These are phyloP conservation scores for Neurospora terricola DNA, from an alignment of 495 filamentous ascomycete genomes.

Conservation along the genomic window DNA sequence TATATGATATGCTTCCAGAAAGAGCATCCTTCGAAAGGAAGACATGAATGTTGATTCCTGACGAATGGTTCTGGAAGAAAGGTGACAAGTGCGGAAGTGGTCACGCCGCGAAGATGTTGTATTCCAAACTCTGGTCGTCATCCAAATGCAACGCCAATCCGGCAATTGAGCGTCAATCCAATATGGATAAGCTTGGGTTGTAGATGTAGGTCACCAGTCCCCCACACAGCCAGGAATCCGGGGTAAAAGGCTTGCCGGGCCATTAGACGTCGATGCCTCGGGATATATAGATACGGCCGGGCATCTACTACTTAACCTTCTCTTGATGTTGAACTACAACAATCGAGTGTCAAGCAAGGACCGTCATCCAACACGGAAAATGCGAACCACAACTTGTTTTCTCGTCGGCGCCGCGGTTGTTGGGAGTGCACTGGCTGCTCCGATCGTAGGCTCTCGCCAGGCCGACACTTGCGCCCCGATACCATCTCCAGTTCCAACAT, in stretches of 20 bases:
- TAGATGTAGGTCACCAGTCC: background rate
- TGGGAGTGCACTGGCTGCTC: background rate
- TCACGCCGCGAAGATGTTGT: background rate
- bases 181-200: background rate
- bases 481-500: constrained; percentile 32
- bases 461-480: constrained; percentile 19
- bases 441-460: background rate
- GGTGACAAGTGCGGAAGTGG: background rate
- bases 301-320: background rate
- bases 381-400: background rate
- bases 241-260: constrained; percentile 4
- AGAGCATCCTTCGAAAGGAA: too few relatives aligned
- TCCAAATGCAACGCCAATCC: background rate
- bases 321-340: background rate
- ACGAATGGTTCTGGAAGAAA: background rate
- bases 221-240: background rate
- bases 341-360: background rate
- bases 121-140: background rate
- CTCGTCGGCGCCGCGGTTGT: background rate
- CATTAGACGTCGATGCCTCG: background rate
- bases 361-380: background rate
- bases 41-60: too few relatives aligned
- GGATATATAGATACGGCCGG: background rate
- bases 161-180: background rate
- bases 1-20: background rate